These are phyloP conservation scores for Telopea speciosissima DNA, from an alignment of 177 flowering plant species.

Conservation along the genomic window DNA sequence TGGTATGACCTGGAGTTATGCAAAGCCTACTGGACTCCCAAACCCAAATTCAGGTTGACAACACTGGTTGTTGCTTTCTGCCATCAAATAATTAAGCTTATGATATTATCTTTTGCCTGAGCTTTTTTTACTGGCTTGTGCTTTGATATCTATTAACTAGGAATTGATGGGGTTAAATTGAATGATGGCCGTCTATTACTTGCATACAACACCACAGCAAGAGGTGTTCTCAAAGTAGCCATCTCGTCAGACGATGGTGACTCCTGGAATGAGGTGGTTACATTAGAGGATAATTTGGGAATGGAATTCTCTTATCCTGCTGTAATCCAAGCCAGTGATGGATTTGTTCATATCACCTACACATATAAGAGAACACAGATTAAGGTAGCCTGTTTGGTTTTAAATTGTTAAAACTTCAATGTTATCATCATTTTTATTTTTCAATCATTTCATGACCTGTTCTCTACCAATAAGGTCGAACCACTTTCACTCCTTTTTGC, in stretches of 20 bases:
- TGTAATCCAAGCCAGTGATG: slow-evolving; percentile 73
- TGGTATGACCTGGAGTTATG: slow-evolving; percentile 71
- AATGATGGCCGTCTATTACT: slow-evolving; percentile 64
- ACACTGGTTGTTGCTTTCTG: slow-evolving; percentile 4
- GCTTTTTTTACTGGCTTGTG: not conserved
- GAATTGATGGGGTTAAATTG: slow-evolving; percentile 87
- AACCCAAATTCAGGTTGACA: slow-evolving; percentile 89
- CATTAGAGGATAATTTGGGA: slow-evolving; percentile 54
- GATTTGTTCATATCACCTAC: slow-evolving; percentile 68
- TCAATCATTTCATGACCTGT: too few relatives aligned
- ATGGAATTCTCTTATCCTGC: slow-evolving; percentile 98
- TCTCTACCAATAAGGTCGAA: too few relatives aligned
- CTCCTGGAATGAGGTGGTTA: slow-evolving; percentile 68
- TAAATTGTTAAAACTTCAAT: too few relatives aligned
- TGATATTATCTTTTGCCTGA: not conserved
- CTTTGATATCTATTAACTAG: slow-evolving; percentile 21
- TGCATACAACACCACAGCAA: slow-evolving; percentile 77
- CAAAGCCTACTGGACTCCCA: slow-evolving; percentile 64
- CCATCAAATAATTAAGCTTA: not conserved
- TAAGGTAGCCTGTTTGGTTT: slow-evolving; percentile 37
- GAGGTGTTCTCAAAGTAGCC: slow-evolving; percentile 80
- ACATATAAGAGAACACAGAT: slow-evolving; percentile 87
- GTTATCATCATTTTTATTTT: too few relatives aligned
- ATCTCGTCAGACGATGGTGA: slow-evolving; percentile 79
- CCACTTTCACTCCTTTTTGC: too few relatives aligned